Conservation (phyloP, 257 asterid species). For the Rehmannia glutinosa region DNA sequence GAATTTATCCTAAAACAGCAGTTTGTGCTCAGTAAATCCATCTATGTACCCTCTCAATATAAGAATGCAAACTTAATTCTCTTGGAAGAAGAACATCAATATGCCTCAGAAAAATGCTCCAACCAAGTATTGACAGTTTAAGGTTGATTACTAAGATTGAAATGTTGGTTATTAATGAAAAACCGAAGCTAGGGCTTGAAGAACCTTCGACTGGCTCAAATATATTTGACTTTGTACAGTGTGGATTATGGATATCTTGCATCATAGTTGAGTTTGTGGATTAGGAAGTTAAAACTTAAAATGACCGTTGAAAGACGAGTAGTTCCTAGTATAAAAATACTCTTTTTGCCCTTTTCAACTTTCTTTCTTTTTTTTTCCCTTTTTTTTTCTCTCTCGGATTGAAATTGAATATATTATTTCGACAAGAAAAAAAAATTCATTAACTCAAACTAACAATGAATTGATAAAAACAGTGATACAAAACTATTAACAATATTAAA, state of each 20-base stretch:
- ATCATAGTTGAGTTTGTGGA: background rate
- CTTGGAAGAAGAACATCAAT: background rate
- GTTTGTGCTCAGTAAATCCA: constrained; percentile 31
- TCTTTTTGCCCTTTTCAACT: too few species aligned
- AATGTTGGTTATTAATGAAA: background rate
- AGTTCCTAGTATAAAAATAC: background rate
- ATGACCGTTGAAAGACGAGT: background rate
- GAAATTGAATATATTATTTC: too few species aligned
- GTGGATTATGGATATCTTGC: too few species aligned
- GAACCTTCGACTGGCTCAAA: background rate
- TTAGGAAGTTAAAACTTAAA: background rate
- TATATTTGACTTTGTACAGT: background rate
- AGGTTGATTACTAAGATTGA: background rate
- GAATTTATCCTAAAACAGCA: constrained; percentile 22
- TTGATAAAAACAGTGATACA: too few species aligned
- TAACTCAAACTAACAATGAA: too few species aligned
- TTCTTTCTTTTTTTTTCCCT: too few species aligned
- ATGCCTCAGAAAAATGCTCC: background rate
- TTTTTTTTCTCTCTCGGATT: too few species aligned
- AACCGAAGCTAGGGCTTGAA: background rate
- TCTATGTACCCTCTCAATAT: too few species aligned
- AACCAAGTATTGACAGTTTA: background rate
- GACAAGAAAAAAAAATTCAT: too few species aligned
- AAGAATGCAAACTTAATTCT: background rate
- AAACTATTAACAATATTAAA: too few species aligned